phyloP scores from a whole-genome alignment of 805 yeast species.

The Metahyphopichia silvanorum region DNA sequence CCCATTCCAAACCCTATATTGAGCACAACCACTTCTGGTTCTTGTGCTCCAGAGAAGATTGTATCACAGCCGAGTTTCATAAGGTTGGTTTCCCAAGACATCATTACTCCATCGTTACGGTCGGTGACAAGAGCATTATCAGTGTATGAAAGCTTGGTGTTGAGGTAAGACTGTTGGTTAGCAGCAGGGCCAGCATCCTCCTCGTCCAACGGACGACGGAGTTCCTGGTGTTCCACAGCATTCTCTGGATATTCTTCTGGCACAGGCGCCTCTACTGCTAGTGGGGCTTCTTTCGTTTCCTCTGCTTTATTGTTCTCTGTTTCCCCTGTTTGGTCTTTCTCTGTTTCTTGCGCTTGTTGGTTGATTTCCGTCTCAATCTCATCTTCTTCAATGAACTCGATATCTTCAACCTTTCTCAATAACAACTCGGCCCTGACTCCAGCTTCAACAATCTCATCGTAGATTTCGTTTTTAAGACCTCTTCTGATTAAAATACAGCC shows the following conservation, averaged over 20 bases:
- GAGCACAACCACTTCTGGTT: slow-evolving; percentile 50
- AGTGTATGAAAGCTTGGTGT: slow-evolving; percentile 63
- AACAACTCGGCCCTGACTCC: slow-evolving; percentile 89
- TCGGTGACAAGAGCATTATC: slow-evolving; percentile 72
- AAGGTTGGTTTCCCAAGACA: slow-evolving; percentile 88
- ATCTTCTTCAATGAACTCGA: slow-evolving; percentile 54
- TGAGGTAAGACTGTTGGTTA: slow-evolving; percentile 60
- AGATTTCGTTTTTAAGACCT: slow-evolving; percentile 38
- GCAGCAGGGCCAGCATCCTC: slow-evolving; percentile 36
- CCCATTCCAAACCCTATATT: slow-evolving; percentile 98
- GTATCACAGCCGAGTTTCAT: slow-evolving; percentile 81
- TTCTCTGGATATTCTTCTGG: slow-evolving; percentile 4
- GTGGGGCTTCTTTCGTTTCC: slow-evolving; percentile 4
- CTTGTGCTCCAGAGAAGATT: slow-evolving; percentile 35
- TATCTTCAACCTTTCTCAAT: slow-evolving; percentile 63
- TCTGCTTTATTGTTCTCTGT: slow-evolving; percentile 23
- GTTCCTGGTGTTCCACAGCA: slow-evolving; percentile 2
- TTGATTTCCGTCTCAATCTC: slow-evolving; percentile 10
- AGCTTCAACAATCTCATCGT: slow-evolving; percentile 63
- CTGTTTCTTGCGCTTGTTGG: slow-evolving; percentile 9
- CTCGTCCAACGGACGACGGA: not conserved
- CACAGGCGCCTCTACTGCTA: slow-evolving; percentile 1
- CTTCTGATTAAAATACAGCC: slow-evolving; percentile 73
- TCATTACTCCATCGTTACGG: slow-evolving; percentile 89
- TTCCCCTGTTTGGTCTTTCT: slow-evolving; percentile 12